phyloP scores from a whole-genome alignment of 2,329 filamentous ascomycete genomes.

The Cladosporium oxysporum region DNA sequence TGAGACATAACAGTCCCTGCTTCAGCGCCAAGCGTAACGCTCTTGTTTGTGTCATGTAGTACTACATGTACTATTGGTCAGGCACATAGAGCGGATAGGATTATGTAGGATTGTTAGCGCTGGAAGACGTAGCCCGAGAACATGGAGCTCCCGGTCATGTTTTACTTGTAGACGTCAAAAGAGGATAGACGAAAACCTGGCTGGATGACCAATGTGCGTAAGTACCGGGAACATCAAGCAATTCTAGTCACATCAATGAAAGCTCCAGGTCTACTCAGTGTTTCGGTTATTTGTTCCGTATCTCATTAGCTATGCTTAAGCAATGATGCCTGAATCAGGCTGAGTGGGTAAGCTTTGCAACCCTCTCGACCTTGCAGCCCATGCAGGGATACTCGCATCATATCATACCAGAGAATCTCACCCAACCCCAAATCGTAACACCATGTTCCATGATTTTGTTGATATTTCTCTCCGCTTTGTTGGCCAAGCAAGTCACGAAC shows the following conservation, averaged over 20 bases:
- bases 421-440: background rate
- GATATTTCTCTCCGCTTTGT: background rate
- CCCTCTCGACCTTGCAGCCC: background rate
- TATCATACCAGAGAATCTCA: background rate
- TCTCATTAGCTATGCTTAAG: background rate
- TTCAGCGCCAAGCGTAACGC: background rate
- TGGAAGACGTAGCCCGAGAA: background rate
- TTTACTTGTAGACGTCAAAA: background rate
- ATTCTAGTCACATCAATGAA: background rate
- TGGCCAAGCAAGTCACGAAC: background rate
- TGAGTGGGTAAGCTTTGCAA: background rate
- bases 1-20: slow-evolving; percentile 7
- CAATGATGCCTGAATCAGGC: background rate
- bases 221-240: background rate
- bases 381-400: background rate
- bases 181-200: background rate
- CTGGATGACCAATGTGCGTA: background rate
- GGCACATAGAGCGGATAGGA: background rate
- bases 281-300: background rate
- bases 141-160: background rate
- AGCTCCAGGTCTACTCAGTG: background rate
- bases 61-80: background rate
- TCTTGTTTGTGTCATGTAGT: background rate
- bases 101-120: background rate
- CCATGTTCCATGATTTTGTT: background rate